Conservation (phyloP, 1,139 yeast genomes). For the Hyphopichia pseudoburtonii region DNA sequence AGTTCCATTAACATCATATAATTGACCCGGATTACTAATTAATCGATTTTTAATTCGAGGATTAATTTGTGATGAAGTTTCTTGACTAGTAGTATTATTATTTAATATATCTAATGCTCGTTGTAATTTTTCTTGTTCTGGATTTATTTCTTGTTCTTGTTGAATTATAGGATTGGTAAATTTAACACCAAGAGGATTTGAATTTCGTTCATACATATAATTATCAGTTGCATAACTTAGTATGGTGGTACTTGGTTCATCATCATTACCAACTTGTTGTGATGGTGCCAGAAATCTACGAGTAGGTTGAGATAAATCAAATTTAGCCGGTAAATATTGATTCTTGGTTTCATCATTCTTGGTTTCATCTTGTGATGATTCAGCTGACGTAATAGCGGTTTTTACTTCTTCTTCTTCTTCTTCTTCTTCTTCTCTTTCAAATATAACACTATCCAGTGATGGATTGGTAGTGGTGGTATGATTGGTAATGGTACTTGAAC, state of each 20-base stretch:
- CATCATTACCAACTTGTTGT: not conserved
- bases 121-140: constrained; percentile 11
- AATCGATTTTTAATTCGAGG: constrained; percentile 12
- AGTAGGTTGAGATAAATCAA: constrained; percentile 39
- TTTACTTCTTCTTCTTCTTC: not conserved
- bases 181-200: not conserved
- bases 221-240: constrained; percentile 20
- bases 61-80: constrained; percentile 8
- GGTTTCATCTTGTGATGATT: not conserved
- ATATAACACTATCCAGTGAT: constrained; percentile 3
- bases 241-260: constrained; percentile 9
- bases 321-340: constrained; percentile 40
- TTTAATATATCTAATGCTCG: constrained; percentile 27
- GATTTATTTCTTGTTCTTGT: constrained; percentile 1
- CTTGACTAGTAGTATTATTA: constrained; percentile 23
- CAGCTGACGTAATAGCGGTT: not conserved
- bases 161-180: constrained; percentile 3
- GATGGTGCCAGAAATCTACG: constrained; percentile 27
- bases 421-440: constrained; percentile 1
- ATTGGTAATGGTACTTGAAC: constrained; percentile 4
- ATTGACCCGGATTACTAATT: constrained; percentile 2
- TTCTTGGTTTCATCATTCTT: constrained; percentile 8
- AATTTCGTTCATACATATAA: constrained; percentile 14
- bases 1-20: constrained; percentile 11
- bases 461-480: constrained; percentile 1